phyloP scores from a whole-genome alignment of 2,329 filamentous ascomycete species.

The Pseudogymnoascus sp. region DNA sequence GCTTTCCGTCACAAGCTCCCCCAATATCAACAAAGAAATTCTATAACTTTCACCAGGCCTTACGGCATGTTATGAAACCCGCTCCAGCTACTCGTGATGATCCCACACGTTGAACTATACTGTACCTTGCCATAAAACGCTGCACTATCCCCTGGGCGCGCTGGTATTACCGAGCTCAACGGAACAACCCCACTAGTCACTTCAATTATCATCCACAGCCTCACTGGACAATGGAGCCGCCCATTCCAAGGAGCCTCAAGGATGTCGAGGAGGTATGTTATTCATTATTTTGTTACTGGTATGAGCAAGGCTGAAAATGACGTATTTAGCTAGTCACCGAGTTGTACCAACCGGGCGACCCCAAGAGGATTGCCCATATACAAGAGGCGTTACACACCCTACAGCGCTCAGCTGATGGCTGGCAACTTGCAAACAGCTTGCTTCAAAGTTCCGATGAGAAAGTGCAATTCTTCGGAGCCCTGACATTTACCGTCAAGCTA shows the following conservation, averaged over 20 bases:
- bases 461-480: slow-evolving; percentile 83
- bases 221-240: neutral
- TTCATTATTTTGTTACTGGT: neutral
- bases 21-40: slow-evolving; percentile 9
- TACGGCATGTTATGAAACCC: neutral
- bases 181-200: neutral
- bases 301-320: neutral
- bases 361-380: slow-evolving; percentile 40
- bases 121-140: slow-evolving; percentile 1
- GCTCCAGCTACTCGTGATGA: slow-evolving; percentile 5
- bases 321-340: slow-evolving; percentile 38
- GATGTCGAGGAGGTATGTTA: neutral
- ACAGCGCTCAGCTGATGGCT: slow-evolving; percentile 74
- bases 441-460: slow-evolving; percentile 63
- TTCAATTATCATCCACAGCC: neutral
- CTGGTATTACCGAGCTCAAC: neutral
- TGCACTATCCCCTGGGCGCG: neutral
- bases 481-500: slow-evolving; percentile 90
- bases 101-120: neutral
- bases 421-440: slow-evolving; percentile 75
- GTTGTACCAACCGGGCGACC: slow-evolving; percentile 41
- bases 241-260: slow-evolving; percentile 1
- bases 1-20: neutral
- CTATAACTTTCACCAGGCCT: neutral
- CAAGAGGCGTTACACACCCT: slow-evolving; percentile 72